Base-by-base conservation (phyloP, 257 asterid genomes). In the Penstemon barbatus region DNA sequence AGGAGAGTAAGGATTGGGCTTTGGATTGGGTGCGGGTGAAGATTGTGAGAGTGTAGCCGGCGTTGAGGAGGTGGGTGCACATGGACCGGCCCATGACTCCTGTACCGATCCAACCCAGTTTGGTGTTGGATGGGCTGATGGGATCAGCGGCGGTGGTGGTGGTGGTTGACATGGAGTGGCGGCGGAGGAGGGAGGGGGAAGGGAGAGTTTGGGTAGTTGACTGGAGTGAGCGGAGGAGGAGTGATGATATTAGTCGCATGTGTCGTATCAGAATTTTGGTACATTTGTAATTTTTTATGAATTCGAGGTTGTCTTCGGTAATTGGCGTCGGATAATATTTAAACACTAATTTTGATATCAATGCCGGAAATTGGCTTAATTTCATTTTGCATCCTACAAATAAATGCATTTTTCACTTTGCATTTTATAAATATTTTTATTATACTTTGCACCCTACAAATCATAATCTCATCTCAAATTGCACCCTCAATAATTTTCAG, bases 31-130 rank as follows among this genome's bases (percentile, higher is more conserved):
- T 92, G 52, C 98, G 92, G 71, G 95, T 92, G 85, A 79, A 89
- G 76, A 92, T 65, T 8, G 92, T 87, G 78, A 89, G 76, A 4
- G 83, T 58, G 85, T 86, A 92, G 74, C 98, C 97, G 80, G 91
- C 97, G 49, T 86, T 87, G 83, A 92, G 83, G 63, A 89, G 82
- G 68, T 89, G 95, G 46, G 86, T 69, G 85, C 98, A 89, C 98
- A 89, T 92, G 64, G 96, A 89, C 3, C 82, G 65, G 50, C 98
- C 98, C 97, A 92, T 89, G 1, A 92, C 97, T 65, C 97, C 97
- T 41, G 95, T 92, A 41, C 96, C 97, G 43, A 92, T 89, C 97
- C 97, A 92, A 5, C 98, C 98, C 11, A 92, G 53, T 41, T 81
- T 84, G 67, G 96, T 87, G 67, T 59, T 83, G 19, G 91, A 82